phyloP scores from a whole-genome alignment of 2,329 filamentous ascomycete species.

The Phyllosticta citrichinensis region DNA sequence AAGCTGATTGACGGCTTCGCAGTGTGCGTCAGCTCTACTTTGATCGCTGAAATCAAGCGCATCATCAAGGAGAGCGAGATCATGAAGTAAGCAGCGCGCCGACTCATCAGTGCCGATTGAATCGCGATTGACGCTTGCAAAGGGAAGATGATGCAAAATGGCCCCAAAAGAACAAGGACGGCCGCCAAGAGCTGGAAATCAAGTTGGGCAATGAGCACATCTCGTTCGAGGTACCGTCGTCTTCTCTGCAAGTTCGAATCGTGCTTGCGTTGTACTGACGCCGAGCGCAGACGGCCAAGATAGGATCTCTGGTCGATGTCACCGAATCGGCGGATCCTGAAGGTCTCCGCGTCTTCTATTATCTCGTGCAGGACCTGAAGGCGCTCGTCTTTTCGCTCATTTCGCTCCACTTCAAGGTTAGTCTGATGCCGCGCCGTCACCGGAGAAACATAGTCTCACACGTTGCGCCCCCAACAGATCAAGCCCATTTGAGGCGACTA shows the following conservation, averaged over 20 bases:
- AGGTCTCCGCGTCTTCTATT: constrained; percentile 94
- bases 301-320: constrained; percentile 92
- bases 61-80: constrained; percentile 98
- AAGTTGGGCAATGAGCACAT: constrained; percentile 91
- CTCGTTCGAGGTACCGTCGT: constrained; percentile 73
- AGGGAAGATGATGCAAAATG: constrained; percentile 98
- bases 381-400: constrained; percentile 94
- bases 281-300: constrained; percentile 74
- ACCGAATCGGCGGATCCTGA: constrained; percentile 94
- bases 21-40: constrained; percentile 93
- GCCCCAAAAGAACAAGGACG: constrained; percentile 99
- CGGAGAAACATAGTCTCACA: background rate
- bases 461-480: constrained; percentile 37
- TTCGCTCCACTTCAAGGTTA: constrained; percentile 88
- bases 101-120: background rate
- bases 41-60: constrained; percentile 90
- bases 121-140: constrained; percentile 16
- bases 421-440: background rate
- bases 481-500: constrained; percentile 53
- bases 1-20: constrained; percentile 1
- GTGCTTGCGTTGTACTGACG: background rate
- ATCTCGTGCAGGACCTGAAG: constrained; percentile 94
- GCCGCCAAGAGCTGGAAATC: constrained; percentile 92
- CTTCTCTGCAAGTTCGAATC: background rate
- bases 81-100: constrained; percentile 60